phyloP scores from a whole-genome alignment of 1,284 basidiomycete genomes.

The Fomitiporia mediterranea region DNA sequence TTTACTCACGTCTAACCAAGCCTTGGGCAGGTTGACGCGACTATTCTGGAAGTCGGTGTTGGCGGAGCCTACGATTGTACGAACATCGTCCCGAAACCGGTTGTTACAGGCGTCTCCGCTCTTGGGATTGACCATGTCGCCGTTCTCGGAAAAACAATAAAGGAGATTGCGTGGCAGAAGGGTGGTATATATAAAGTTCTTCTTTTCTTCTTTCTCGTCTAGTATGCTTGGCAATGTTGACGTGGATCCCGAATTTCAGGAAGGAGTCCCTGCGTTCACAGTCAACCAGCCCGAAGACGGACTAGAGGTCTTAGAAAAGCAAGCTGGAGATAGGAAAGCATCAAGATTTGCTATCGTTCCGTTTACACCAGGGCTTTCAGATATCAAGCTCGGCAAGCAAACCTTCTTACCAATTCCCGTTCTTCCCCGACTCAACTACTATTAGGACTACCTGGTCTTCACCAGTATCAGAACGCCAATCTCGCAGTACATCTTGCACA shows the following conservation, averaged over 20 bases:
- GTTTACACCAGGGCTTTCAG: constrained; percentile 40
- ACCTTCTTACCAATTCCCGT: not conserved
- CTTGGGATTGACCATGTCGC: constrained; percentile 93
- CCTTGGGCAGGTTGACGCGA: constrained; percentile 68
- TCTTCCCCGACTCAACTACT: constrained; percentile 3
- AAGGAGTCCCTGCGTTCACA: constrained; percentile 81
- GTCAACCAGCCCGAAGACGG: constrained; percentile 74
- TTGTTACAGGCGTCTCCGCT: constrained; percentile 87
- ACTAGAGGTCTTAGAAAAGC: constrained; percentile 58
- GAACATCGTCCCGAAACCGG: constrained; percentile 88
- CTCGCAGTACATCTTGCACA: constrained; percentile 79
- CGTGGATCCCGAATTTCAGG: too few species aligned
- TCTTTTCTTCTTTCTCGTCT: too few species aligned
- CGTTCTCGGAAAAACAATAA: constrained; percentile 85
- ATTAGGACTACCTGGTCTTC: constrained; percentile 79
- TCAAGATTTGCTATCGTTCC: constrained; percentile 63
- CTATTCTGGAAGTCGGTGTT: constrained; percentile 95
- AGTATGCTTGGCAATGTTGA: too few species aligned
- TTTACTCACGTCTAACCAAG: not conserved
- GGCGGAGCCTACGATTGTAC: constrained; percentile 96
- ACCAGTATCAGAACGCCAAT: constrained; percentile 88
- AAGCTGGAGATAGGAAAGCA: constrained; percentile 64
- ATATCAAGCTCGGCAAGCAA: constrained; percentile 59
- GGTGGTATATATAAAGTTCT: constrained; percentile 92
- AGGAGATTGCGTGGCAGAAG: constrained; percentile 93